These are phyloP conservation scores for Metschnikowia dekortorum DNA, from an alignment of 805 yeast genomes.

Conservation along the genomic window DNA sequence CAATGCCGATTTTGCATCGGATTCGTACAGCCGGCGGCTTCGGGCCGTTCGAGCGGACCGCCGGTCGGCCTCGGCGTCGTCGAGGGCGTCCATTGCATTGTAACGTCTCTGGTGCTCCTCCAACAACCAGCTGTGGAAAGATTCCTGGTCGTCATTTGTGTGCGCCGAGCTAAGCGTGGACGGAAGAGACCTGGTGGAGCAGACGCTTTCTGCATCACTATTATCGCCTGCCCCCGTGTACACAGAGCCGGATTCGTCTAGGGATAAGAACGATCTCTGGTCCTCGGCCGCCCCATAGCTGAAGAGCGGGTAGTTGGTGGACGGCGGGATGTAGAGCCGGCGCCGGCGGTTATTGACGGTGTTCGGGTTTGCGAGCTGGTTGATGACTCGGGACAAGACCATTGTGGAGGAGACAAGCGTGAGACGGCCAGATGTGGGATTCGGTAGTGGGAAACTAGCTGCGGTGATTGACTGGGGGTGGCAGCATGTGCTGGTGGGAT, in stretches of 20 bases:
- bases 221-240: conserved; percentile 17
- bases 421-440: too few relatives aligned
- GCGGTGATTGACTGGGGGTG: too few relatives aligned
- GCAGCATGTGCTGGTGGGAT: too few relatives aligned
- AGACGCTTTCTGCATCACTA: conserved; percentile 39
- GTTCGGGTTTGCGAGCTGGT: conserved; percentile 38
- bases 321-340: conserved; percentile 40
- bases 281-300: conserved; percentile 42
- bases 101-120: conserved; percentile 41
- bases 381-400: conserved; percentile 40
- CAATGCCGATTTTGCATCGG: conserved; percentile 8
- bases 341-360: conserved; percentile 33
- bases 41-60: conserved; percentile 2
- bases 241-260: conserved; percentile 33
- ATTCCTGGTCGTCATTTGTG: conserved; percentile 33
- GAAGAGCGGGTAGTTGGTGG: conserved; percentile 40
- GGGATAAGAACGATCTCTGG: conserved; percentile 40
- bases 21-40: conserved; percentile 1
- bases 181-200: conserved; percentile 39
- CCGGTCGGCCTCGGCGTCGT: conserved; percentile 9
- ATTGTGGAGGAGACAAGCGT: conserved; percentile 12
- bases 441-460: too few relatives aligned
- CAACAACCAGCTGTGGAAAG: conserved; percentile 40
- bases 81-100: conserved; percentile 17
- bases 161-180: conserved; percentile 35